Conservation (phyloP, 75 land plant species). For the Isoetes taiwanensis region DNA sequence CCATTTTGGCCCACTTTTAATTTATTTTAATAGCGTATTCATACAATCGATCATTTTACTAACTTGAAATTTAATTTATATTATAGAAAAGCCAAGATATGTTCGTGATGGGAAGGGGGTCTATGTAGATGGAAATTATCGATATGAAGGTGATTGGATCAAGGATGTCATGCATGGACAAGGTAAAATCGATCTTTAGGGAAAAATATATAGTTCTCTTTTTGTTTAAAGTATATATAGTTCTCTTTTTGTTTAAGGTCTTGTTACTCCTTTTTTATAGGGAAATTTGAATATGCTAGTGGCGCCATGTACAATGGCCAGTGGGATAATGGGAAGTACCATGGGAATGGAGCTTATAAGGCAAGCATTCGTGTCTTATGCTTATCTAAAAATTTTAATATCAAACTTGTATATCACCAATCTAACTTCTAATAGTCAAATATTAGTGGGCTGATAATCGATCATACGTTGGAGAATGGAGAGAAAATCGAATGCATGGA, state of each 20-base stretch:
- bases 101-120: slow-evolving; percentile 23
- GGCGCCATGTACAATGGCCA: slow-evolving; percentile 24
- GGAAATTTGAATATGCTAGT: slow-evolving; percentile 28
- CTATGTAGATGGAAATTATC: slow-evolving; percentile 23
- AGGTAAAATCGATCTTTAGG: slow-evolving; percentile 9
- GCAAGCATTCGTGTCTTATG: background rate
- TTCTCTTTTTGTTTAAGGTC: background rate
- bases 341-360: slow-evolving; percentile 23
- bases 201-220: background rate
- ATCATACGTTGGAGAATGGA: slow-evolving; percentile 20
- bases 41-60: too few species aligned
- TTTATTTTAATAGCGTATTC: background rate
- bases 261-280: background rate
- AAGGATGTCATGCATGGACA: slow-evolving; percentile 24
- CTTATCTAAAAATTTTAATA: background rate
- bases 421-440: background rate
- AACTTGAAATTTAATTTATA: background rate
- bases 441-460: slow-evolving; percentile 27
- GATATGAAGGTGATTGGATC: slow-evolving; percentile 24
- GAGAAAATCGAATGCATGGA: slow-evolving; percentile 33
- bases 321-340: slow-evolving; percentile 21
- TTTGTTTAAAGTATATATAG: background rate
- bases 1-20: background rate
- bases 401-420: background rate
- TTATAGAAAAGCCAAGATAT: slow-evolving; percentile 13